Conservation (phyloP, 495 filamentous ascomycete species). For the Penicillium maclennaniae region DNA sequence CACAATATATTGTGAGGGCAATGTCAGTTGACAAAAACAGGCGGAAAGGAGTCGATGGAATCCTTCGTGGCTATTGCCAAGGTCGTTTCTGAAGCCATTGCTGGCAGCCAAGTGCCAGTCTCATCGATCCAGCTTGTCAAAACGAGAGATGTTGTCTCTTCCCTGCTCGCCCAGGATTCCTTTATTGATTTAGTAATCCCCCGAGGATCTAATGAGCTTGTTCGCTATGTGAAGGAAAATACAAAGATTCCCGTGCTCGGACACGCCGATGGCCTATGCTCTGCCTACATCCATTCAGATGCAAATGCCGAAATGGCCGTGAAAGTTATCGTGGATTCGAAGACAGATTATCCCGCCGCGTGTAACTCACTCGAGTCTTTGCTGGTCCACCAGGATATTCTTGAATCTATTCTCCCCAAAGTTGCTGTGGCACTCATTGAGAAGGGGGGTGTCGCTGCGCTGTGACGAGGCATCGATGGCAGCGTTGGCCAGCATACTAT, state of each 20-base stretch:
- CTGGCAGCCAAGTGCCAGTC: slow-evolving; percentile 73
- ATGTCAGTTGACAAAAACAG: slow-evolving; percentile 26
- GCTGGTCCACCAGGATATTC: slow-evolving; percentile 72
- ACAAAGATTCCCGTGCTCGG: slow-evolving; percentile 95
- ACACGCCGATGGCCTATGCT: slow-evolving; percentile 93
- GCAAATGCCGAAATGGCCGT: slow-evolving; percentile 68
- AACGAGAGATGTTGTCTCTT: slow-evolving; percentile 81
- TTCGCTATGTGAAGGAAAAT: slow-evolving; percentile 80
- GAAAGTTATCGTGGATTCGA: slow-evolving; percentile 84
- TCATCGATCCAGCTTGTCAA: slow-evolving; percentile 87
- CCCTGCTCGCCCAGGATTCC: slow-evolving; percentile 75
- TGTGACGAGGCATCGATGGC: slow-evolving; percentile 69
- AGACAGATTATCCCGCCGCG: slow-evolving; percentile 91
- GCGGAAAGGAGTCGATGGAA: slow-evolving; percentile 91
- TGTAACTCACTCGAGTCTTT: slow-evolving; percentile 92
- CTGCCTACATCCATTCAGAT: slow-evolving; percentile 79
- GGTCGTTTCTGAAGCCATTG: slow-evolving; percentile 77
- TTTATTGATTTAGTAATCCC: slow-evolving; percentile 95
- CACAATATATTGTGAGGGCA: neutral
- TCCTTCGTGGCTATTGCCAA: slow-evolving; percentile 86
- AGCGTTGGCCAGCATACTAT: slow-evolving; percentile 46
- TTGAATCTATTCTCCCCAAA: slow-evolving; percentile 62
- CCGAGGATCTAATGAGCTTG: slow-evolving; percentile 87
- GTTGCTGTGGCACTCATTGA: slow-evolving; percentile 67
- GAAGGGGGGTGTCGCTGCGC: slow-evolving; percentile 78